Evolutionary conservation across 1,284 basidiomycete genomes (phyloP), one percentile per base, ranked within the genome.

Genomic region (Schizophyllum commune): DNA sequence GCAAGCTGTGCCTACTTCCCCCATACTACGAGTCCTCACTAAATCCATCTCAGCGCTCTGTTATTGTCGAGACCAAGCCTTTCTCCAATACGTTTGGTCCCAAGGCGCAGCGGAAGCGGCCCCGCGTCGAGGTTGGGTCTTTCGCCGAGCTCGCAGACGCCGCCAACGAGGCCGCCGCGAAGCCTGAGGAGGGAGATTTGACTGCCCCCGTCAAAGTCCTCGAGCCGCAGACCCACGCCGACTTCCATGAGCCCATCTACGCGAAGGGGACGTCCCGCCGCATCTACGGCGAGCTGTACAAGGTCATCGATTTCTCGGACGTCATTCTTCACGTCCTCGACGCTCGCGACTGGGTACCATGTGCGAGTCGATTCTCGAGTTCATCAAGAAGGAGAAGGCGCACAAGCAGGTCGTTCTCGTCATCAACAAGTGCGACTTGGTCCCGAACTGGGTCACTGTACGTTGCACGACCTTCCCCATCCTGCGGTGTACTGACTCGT

Each of bases 381-480:
- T 92, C 71, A 83, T 99, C 68, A 86, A 86, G 70, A 98, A 98
- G 75, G 96, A 99, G 75, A 98, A 98, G 76, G 84, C 93, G 19
- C 94, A 97, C 77, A 99, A 99, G 76, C 96, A 98, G 73, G 86
- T 99, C 63, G 93, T 99, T 17, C 88, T 97, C 64, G 84, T 99
- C 57, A 86, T 99, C 68, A 99, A 99, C 82, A 99, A 99, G 79
- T 97, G 97, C 72, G 96, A 98, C 75, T 78, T 99, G 58, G 96
- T 99, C 8, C 97, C 96, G 5, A 98, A 94, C 67, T 99, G 97
- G 97, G 96, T 98, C 54, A 98, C 96, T 32, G 96, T 97, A 76
- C 78, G 93, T 60, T 56, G 54, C 61, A 27, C 47, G 60, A 61
- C 63, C 55, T n/a, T 27, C n/a, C 52, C n/a, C 22, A 32, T 52